Base-by-base conservation (phyloP, 768 basidiomycete genomes). In the Dacryopinax primogenitus region DNA sequence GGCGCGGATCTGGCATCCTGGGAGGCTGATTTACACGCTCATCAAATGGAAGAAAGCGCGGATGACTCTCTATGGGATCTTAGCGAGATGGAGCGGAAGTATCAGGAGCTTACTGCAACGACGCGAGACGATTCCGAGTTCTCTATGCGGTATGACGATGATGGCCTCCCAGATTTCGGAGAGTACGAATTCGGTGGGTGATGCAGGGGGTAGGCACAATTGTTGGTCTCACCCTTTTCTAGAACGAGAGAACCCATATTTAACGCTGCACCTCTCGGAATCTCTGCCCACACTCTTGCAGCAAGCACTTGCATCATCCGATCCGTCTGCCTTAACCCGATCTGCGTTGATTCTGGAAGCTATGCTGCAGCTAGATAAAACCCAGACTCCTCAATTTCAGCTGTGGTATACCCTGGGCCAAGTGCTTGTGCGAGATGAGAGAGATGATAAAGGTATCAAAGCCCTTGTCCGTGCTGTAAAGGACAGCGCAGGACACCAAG, bases 21-120 rank as follows among this genome's bases (percentile, higher is more conserved):
- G 89, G 90, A 92, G 73, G 82, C 87, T 4, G 84, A 91, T 72
- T 87, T 91, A 68, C 85, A 86, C 71, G 85, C 90, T 66, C 76
- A 90, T 41, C 88, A 91, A 87, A 79, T 78, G 34, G 72, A 81
- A 9, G 80, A 86, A 66, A 82, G 86, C 33, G 85, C 88, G 23
- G 76, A 77, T 30, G 85, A 86, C 33, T 73, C 83, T 1, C 83
- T 85, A n/a, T 73, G 77, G 64, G 87, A 87, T 71, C 72, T 84
- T 61, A 83, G 84, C 16, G 74, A 76, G 82, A 82, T 64, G 91
- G 85, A 83, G 82, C 86, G 70, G 74, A 73, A 51, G 82, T 82
- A 23, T n/a, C 80, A 18, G 81, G 82, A 11, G 76, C 82, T 67
- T 26, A 47, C 33, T 63, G 70, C 11, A 18, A 61, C 26, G 33